Conservation (phyloP, 2,329 filamentous ascomycete genomes). For the Phialemonium atrogriseum region DNA sequence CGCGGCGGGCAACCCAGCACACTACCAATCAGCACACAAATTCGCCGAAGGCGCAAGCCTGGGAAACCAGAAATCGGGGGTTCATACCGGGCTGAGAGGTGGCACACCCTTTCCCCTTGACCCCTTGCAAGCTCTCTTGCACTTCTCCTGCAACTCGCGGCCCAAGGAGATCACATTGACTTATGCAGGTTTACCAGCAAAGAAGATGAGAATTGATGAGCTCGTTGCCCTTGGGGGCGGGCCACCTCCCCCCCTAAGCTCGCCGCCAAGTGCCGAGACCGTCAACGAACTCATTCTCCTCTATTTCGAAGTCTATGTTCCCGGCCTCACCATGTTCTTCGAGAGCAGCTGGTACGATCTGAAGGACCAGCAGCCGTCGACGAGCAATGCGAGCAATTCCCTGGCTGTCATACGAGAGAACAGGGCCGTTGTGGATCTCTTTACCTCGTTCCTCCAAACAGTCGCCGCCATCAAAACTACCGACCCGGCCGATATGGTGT, state of each 20-base stretch:
- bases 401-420: conserved; percentile 41
- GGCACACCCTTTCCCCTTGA: conserved; percentile 27
- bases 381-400: conserved; percentile 22
- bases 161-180: conserved; percentile 24
- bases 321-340: conserved; percentile 65
- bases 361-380: conserved; percentile 26
- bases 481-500: conserved; percentile 43
- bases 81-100: conserved; percentile 42
- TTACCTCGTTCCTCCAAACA: conserved; percentile 55
- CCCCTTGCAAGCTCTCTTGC: conserved; percentile 6
- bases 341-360: conserved; percentile 77
- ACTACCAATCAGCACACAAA: too few species aligned
- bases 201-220: conserved; percentile 65
- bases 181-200: conserved; percentile 42
- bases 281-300: conserved; percentile 62
- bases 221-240: conserved; percentile 57
- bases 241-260: conserved; percentile 45
- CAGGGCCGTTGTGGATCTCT: conserved; percentile 53
- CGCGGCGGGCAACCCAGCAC: too few species aligned
- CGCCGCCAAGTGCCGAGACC: conserved; percentile 40
- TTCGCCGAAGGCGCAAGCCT: neutral
- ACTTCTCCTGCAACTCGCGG: conserved; percentile 13
- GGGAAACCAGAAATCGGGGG: conserved; percentile 18
- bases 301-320: conserved; percentile 64
- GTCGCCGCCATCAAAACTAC: conserved; percentile 40